Conservation (phyloP, 2,329 filamentous ascomycete genomes). For the Curvularia verruculosa region DNA sequence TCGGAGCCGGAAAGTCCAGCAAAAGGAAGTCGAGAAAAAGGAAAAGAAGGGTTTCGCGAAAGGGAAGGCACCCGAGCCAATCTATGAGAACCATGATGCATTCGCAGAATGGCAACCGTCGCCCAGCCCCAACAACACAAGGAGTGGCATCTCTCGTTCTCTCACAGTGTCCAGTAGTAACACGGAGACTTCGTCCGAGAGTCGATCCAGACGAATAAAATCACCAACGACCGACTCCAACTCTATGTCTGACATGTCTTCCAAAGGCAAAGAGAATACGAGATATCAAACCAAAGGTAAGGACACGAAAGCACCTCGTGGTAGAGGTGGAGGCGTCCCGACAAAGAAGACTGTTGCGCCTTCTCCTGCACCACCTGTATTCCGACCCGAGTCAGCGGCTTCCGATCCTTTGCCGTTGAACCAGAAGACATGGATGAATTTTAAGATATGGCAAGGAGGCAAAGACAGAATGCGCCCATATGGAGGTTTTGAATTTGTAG, state of each 20-base stretch:
- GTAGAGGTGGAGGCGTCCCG: constrained; percentile 49
- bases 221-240: constrained; percentile 30
- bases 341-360: constrained; percentile 33
- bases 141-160: constrained; percentile 32
- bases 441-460: constrained; percentile 46
- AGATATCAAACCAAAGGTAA: constrained; percentile 48
- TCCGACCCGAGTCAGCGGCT: constrained; percentile 35
- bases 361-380: constrained; percentile 22
- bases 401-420: constrained; percentile 24
- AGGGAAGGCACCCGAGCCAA: constrained; percentile 33
- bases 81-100: constrained; percentile 32
- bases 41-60: constrained; percentile 47
- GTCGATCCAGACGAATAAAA: constrained; percentile 22
- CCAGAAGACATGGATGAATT: constrained; percentile 44
- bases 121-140: constrained; percentile 27
- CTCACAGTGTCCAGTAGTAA: constrained; percentile 37
- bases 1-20: constrained; percentile 48
- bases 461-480: constrained; percentile 42
- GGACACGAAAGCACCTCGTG: constrained; percentile 47
- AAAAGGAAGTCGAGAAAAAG: constrained; percentile 49
- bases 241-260: constrained; percentile 40
- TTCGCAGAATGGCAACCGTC: constrained; percentile 40
- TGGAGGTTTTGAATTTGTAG: constrained; percentile 46
- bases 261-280: constrained; percentile 40
- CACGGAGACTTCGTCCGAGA: constrained; percentile 34